Evolutionary conservation across 2,329 filamentous ascomycete genomes (phyloP).

Genomic region (Pleurostoma richardsiae): DNA sequence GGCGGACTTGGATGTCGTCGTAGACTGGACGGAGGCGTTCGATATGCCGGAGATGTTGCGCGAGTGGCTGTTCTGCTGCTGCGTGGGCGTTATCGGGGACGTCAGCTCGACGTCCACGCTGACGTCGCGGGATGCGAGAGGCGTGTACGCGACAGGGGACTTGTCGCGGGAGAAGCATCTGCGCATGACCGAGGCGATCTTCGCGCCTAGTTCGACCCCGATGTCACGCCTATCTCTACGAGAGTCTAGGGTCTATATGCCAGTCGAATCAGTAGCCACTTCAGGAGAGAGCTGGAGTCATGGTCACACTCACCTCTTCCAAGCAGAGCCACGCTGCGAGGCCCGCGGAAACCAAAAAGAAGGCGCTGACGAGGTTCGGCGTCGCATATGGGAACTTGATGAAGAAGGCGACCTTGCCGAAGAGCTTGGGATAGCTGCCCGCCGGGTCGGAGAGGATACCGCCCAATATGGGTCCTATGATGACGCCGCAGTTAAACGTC

Average conservation of each 20-base stretch:
- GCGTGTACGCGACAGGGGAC: conserved; percentile 21
- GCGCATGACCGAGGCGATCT: conserved; percentile 22
- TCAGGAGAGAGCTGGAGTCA: too few species aligned
- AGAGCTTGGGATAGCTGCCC: conserved; percentile 33
- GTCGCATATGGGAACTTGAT: conserved; percentile 45
- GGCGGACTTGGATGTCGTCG: background rate
- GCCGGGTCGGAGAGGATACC: conserved; percentile 40
- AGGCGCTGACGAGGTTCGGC: conserved; percentile 48
- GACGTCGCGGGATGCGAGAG: conserved; percentile 22
- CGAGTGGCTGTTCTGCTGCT: background rate
- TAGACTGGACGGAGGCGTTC: conserved; percentile 2
- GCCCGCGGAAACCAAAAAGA: conserved; percentile 38
- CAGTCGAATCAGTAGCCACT: conserved; percentile 1
- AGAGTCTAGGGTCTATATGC: conserved; percentile 37
- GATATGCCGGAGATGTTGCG: conserved; percentile 3
- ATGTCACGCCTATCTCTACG: conserved; percentile 34
- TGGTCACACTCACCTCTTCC: conserved; percentile 34
- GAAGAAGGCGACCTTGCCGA: conserved; percentile 42
- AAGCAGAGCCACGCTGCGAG: conserved; percentile 43
- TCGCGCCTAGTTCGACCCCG: conserved; percentile 33
- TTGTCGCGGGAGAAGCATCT: conserved; percentile 12
- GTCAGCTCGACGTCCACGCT: conserved; percentile 23
- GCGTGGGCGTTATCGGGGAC: conserved; percentile 13
- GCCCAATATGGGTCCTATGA: conserved; percentile 50
- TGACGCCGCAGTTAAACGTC: conserved; percentile 66